Evolutionary conservation across 2,329 filamentous ascomycete genomes (phyloP), one percentile per base, ranked within the genome.

Genomic region (Pseudocercospora musae): DNA sequence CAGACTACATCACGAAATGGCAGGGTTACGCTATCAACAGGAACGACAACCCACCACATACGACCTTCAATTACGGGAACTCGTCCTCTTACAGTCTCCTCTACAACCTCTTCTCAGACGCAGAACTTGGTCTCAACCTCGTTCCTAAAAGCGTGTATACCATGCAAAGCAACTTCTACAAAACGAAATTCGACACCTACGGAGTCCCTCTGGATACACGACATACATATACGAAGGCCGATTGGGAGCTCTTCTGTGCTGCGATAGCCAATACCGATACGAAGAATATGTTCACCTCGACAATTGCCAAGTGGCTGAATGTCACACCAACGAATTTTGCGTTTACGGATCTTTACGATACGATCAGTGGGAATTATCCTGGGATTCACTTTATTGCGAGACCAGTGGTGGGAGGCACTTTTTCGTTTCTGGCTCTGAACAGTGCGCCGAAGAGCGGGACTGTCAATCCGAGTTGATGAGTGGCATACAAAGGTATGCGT

Each of bases 131-230:
- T 7, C 71, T 83, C 15, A 69, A 77, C 27, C 72, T 85, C 29
- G 80, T 85, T 3, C 82, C 83, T 0, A 72, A 81, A 44, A 76
- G 72, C 13, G 76, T 85, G 46, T 85, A 84, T 72, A 76, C 81
- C 57, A 81, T 81, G 73, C 82, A 85, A 70, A 81, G 77, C 56
- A 66, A 68, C n/a, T 85, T 84, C 70, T 85, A 85, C 71, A 80
- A 79, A 5, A 82, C 80, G 0, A 74, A 83, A 23, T 75, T 76
- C 29, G 69, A 78, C 33, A 70, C 68, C 3, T 85, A 80, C 62
- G 83, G 83, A 31, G 81, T 85, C 6, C 81, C 82, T 1, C 76
- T 85, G 13, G 83, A 85, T 63, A 83, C 82, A 1, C 73, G 82
- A 1, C 79, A 83, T 64, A 74, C 68, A 2, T 72, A 72, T n/a